A percentile compares a stretch with the other conserved stretches of the same genome.
Evolutionary conservation across 208 protist genomes (phyloP).

Genomic region (Trypanosomatidae sp.): DNA sequence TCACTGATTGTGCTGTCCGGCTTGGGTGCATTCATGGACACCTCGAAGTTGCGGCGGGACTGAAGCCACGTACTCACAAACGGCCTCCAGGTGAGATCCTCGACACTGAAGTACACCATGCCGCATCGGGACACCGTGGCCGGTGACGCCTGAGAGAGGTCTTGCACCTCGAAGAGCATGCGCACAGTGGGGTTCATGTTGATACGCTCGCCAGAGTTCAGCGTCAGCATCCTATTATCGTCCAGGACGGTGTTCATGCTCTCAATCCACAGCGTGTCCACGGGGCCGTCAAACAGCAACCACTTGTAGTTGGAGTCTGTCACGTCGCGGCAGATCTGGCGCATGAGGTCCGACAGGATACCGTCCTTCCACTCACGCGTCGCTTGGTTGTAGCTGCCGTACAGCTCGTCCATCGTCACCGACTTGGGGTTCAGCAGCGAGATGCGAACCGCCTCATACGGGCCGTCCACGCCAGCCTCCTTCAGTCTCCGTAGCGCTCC

Average conservation of each 20-base stretch:
- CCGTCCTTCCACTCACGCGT: conserved; percentile 99
- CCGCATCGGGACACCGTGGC: conserved; percentile 98
- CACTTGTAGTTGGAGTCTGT: conserved; percentile 95
- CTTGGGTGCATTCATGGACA: conserved; percentile 88
- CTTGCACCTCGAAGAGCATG: conserved; percentile 99
- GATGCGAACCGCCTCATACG: conserved; percentile 87
- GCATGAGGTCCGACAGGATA: conserved; percentile 95
- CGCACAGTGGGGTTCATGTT: conserved; percentile 94
- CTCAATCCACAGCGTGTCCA: conserved; percentile 99
- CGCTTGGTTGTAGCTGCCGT: conserved; percentile 96
- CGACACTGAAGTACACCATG: conserved; percentile 97
- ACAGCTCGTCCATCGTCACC: conserved; percentile 97
- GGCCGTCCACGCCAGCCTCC: conserved; percentile 77
- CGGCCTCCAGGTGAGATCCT: conserved; percentile 95
- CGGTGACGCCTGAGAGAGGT: conserved; percentile 97
- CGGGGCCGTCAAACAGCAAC: conserved; percentile 98
- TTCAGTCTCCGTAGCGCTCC: conserved; percentile 81
- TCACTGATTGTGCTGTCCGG: conserved; percentile 88
- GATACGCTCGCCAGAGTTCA: conserved; percentile 98
- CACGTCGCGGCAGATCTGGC: conserved; percentile 91
- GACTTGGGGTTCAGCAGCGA: conserved; percentile 98
- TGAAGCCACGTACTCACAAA: conserved; percentile 95
- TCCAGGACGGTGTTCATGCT: conserved; percentile 99
- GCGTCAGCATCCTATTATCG: conserved; percentile 99
- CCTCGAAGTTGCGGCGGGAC: conserved; percentile 80